Evolutionary conservation across 371 early-diverging fungal genomes (phyloP).

Genomic region (Chytridium lagenaria): DNA sequence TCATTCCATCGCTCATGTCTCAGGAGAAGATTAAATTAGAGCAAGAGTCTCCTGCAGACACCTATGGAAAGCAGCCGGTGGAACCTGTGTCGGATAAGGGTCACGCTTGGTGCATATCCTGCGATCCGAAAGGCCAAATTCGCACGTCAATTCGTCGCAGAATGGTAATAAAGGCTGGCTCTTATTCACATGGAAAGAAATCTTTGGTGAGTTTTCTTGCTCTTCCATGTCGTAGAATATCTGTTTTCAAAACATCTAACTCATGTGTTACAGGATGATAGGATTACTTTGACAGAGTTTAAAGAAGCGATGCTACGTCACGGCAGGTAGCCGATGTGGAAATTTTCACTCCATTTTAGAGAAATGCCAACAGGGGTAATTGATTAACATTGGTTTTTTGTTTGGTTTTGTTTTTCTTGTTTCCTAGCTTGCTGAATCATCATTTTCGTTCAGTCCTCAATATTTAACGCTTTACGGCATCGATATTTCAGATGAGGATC

Average conservation of each 20-base stretch:
- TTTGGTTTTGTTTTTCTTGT: background rate
- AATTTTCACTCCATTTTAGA: no score
- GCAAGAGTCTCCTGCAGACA: background rate
- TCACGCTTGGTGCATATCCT: slow-evolving; percentile 28
- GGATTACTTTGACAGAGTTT: background rate
- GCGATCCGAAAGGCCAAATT: slow-evolving; percentile 24
- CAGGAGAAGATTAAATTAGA: background rate
- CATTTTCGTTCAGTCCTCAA: slow-evolving; percentile 1
- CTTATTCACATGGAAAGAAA: no score
- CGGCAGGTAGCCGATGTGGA: no score
- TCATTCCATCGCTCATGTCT: slow-evolving; percentile 46
- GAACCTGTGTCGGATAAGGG: slow-evolving; percentile 13
- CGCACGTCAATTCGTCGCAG: no score
- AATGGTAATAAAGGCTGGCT: no score
- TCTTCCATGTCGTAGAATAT: no score
- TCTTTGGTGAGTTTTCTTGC: no score
- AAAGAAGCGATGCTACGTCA: background rate
- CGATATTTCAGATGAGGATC: background rate
- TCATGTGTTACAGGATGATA: background rate
- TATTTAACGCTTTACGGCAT: background rate
- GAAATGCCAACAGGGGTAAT: background rate
- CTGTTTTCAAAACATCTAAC: no score
- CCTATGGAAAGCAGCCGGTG: slow-evolving; percentile 18
- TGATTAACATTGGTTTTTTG: background rate
- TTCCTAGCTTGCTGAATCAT: background rate